These are phyloP conservation scores for Hortaea werneckii DNA, from an alignment of 2,329 filamentous ascomycete genomes.

Conservation along the genomic window DNA sequence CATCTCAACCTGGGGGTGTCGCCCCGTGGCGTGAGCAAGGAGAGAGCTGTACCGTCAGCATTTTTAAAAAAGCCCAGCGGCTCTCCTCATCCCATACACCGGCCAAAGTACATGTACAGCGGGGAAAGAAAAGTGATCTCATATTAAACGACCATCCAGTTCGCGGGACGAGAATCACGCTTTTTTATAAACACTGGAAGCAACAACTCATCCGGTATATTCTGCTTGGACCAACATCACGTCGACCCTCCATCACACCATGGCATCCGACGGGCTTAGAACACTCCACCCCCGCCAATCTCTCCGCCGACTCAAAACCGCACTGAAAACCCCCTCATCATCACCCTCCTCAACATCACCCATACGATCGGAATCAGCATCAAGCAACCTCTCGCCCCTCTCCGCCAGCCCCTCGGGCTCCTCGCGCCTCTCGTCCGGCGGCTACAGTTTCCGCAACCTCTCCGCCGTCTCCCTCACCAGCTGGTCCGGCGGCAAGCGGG, in stretches of 20 bases:
- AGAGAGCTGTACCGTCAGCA: too few relatives aligned
- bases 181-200: too few relatives aligned
- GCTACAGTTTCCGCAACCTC: conserved; percentile 13
- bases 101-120: too few relatives aligned
- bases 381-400: conserved; percentile 9
- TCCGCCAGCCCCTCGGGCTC: conserved; percentile 9
- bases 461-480: conserved; percentile 9
- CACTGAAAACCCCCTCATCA: conserved; percentile 10
- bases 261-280: conserved; percentile 7
- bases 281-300: conserved; percentile 15
- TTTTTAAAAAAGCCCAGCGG: too few relatives aligned
- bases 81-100: too few relatives aligned
- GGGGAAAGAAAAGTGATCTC: too few relatives aligned
- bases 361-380: neutral
- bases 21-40: too few relatives aligned
- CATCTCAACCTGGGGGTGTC: too few relatives aligned
- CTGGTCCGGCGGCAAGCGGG: neutral
- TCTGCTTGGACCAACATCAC: too few relatives aligned
- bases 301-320: conserved; percentile 19
- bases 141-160: too few relatives aligned
- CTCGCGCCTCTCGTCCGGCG: conserved; percentile 10
- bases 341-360: neutral
- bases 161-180: too few relatives aligned
- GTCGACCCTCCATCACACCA: neutral
- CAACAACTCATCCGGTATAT: too few relatives aligned